phyloP scores from a whole-genome alignment of 2,329 filamentous ascomycete species.

The Aspergillus ochraceoroseus region DNA sequence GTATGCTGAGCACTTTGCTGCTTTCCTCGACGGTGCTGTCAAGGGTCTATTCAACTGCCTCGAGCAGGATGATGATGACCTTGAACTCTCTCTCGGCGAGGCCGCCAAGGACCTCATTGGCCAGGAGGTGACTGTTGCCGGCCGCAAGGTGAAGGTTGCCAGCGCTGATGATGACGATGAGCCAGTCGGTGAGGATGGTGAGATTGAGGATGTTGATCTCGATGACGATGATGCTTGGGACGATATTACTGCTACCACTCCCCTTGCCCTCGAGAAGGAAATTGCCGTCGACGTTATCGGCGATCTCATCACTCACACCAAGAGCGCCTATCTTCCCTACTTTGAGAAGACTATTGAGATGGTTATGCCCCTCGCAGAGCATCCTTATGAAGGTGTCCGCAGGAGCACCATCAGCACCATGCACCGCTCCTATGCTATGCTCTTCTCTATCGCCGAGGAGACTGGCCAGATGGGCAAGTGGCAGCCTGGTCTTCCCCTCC shows the following conservation, averaged over 20 bases:
- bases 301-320: constrained; percentile 84
- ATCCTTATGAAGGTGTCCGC: constrained; percentile 87
- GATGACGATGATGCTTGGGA: constrained; percentile 82
- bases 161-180: constrained; percentile 53
- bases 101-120: constrained; percentile 69
- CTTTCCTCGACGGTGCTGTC: constrained; percentile 46
- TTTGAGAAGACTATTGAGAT: constrained; percentile 83
- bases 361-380: constrained; percentile 74
- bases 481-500: constrained; percentile 79
- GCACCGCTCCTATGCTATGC: constrained; percentile 87
- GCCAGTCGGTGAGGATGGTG: constrained; percentile 50
- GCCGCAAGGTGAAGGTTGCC: constrained; percentile 81
- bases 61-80: constrained; percentile 79
- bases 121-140: constrained; percentile 69
- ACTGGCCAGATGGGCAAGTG: constrained; percentile 73
- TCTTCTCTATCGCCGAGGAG: constrained; percentile 83
- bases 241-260: constrained; percentile 76
- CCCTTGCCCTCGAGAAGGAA: constrained; percentile 91
- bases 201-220: constrained; percentile 59
- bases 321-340: constrained; percentile 72
- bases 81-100: constrained; percentile 70
- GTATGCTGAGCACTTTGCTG: constrained; percentile 63
- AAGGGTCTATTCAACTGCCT: constrained; percentile 71
- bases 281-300: constrained; percentile 93
- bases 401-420: constrained; percentile 87